Base-by-base conservation (phyloP, 2,329 filamentous ascomycete genomes). In the Fusarium sterilihyphosum region DNA sequence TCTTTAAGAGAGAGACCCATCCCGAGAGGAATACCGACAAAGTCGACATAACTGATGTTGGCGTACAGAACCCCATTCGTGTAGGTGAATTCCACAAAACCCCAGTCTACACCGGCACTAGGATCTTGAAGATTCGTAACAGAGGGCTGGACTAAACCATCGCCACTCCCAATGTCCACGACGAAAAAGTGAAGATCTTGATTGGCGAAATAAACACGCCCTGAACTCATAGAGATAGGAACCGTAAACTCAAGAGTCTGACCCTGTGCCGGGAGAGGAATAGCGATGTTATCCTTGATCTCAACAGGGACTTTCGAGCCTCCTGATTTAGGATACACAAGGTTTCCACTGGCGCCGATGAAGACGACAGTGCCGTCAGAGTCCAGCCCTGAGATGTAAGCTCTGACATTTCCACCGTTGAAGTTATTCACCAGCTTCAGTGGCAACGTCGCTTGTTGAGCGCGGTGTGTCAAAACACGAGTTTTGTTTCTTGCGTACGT, bases 41-140 rank as follows among this genome's bases (percentile, higher is more conserved):
- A 88, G 75, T 88, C 87, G 38, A 88, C 87, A 64, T 85, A 88
- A 54, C 83, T 86, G 61, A 88, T 83, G 76, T 88, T 88, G 70
- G 86, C 85, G 47, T 80, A 87, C 33, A 88, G 75, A 12, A 80
- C 77, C 0, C 82, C 81, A 4, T 81, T 73, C 1, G 80, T 85
- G 73, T 84, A 84, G 5, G 85, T 86, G 35, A 88, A 79, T 73
- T 88, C 87, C 24, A 87, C 81, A 61, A 88, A 88, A 2, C 86
- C 86, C 86, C 86, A 88, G 75, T 84, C 84, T 43, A 86, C 76
- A 5, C 78, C 81, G 0, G 83, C 79, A 35, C 83, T 86, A 8
- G 86, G 84, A 61, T 88, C 86, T 7, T 70, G 60, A 1, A 84
- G 78, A 76, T 86, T 86, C 17, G 81, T 82, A 14, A 84, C 82